Percentiles rank a stretch among this genome's conserved stretches.
These are phyloP conservation scores for Cordyceps sp. DNA, from an alignment of 2,329 filamentous ascomycete species.

Conservation along the genomic window DNA sequence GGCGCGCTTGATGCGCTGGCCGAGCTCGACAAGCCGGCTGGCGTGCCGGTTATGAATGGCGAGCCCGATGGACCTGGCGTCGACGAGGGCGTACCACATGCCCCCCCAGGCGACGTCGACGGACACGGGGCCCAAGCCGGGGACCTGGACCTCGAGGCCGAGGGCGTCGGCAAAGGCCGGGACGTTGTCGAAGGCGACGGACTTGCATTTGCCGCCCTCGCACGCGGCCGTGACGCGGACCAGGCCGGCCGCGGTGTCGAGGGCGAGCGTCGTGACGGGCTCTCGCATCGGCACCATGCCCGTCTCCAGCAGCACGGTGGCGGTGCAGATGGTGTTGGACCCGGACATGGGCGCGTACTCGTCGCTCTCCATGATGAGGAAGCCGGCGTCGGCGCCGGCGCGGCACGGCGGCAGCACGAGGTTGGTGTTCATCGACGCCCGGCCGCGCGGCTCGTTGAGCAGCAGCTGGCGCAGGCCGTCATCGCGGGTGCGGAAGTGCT, in stretches of 20 bases:
- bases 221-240: conserved; percentile 23
- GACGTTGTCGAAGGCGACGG: conserved; percentile 26
- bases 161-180: conserved; percentile 23
- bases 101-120: conserved; percentile 30
- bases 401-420: conserved; percentile 25
- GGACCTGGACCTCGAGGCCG: conserved; percentile 20
- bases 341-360: conserved; percentile 24
- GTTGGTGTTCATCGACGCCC: conserved; percentile 21
- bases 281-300: conserved; percentile 28
- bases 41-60: conserved; percentile 15
- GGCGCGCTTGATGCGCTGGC: conserved; percentile 23
- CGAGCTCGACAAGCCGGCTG: conserved; percentile 20
- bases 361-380: conserved; percentile 29
- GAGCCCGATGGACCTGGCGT: conserved; percentile 19
- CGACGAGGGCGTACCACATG: conserved; percentile 26
- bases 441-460: conserved; percentile 27
- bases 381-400: conserved; percentile 23
- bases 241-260: conserved; percentile 28
- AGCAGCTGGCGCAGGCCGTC: conserved; percentile 24
- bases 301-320: conserved; percentile 27
- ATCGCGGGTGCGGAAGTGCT: conserved; percentile 20
- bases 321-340: conserved; percentile 24
- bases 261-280: conserved; percentile 19
- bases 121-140: conserved; percentile 18
- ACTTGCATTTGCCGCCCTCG: conserved; percentile 23